Evolutionary conservation across 179 eudicot species (phyloP), one percentile per base, ranked within the genome.

Genomic region (Sideroxylon spinosum): DNA sequence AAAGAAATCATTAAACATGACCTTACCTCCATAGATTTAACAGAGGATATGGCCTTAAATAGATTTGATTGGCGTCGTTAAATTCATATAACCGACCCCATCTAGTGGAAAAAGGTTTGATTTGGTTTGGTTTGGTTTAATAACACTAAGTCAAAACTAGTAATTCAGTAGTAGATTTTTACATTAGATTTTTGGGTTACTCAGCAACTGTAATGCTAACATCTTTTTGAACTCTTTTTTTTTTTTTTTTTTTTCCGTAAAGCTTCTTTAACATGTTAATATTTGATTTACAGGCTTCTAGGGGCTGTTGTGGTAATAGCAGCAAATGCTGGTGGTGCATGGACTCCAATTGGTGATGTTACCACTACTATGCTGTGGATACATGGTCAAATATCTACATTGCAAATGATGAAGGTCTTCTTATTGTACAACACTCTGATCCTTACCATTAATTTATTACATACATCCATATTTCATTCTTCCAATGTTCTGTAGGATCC

Each of bases 341-440:
- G 99, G 99, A 89, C 98, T 79, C 99, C 99, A 70, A 95, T 95
- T 81, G 99, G 99, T 66, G 99, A 95, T 82, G 97, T 95, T 78
- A 95, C 99, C 50, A 95, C 98, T 68, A 95, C 98, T 70, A 95
- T 95, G 99, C 87, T 95, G 25, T 95, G 98, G 99, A 93, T 95
- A 78, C 95, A 95, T 81, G 99, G 99, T 82, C 99, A 95, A 85
- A 91, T 95, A 83, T 87, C 99, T 72, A 95, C 99, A 59, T 73
- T 91, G 76, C 91, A 85, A 75, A 93, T 97, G 57, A 90, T 95
- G 90, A 90, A 90, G 95, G 98, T 95, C 72, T 75, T 80, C 66
- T 50, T 70, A 76, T 65, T 84, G 77, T 84, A 67, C 44, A n/a
- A 53, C 22, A 22, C 9, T 28, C 16, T 57, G 26, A 56, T 57